Percentiles rank a stretch among this genome's conserved stretches.
phyloP scores from a whole-genome alignment of 1,284 basidiomycete genomes.

The Hymenochaete sp. region DNA sequence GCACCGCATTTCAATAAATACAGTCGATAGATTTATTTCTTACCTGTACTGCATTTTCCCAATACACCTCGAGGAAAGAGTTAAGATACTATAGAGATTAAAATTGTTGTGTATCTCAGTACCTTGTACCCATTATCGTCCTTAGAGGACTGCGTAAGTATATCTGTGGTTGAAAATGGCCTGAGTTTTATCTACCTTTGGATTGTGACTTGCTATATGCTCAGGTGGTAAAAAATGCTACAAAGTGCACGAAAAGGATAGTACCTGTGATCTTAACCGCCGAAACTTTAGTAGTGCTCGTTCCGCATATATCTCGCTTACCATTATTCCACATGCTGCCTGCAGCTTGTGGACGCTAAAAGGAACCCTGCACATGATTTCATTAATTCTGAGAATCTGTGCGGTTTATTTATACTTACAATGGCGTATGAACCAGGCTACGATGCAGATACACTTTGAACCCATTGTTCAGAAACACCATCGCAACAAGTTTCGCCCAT shows the following conservation, averaged over 20 bases:
- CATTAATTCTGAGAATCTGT: background rate
- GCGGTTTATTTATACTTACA: slow-evolving; percentile 44
- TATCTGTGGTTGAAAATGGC: background rate
- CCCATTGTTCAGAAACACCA: slow-evolving; percentile 53
- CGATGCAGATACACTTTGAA: slow-evolving; percentile 64
- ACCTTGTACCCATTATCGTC: slow-evolving; percentile 85
- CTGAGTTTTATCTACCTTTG: slow-evolving; percentile 44
- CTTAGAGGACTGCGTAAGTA: slow-evolving; percentile 28
- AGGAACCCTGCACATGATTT: slow-evolving; percentile 49
- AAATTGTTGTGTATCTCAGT: slow-evolving; percentile 5
- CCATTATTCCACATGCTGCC: slow-evolving; percentile 80
- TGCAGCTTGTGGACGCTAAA: slow-evolving; percentile 59
- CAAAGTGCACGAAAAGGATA: too few species aligned
- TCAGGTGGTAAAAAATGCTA: too few species aligned
- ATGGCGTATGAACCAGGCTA: slow-evolving; percentile 71
- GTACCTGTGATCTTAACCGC: background rate
- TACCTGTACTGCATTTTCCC: slow-evolving; percentile 79
- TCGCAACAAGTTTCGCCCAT: slow-evolving; percentile 70
- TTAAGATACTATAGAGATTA: background rate
- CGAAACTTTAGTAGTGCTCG: background rate
- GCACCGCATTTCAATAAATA: background rate
- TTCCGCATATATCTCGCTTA: slow-evolving; percentile 50
- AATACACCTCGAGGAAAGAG: slow-evolving; percentile 52
- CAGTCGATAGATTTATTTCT: slow-evolving; percentile 8
- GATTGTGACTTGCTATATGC: slow-evolving; percentile 67